phyloP scores from a whole-genome alignment of 2,329 filamentous ascomycete genomes.

The Microascus cirrosus region DNA sequence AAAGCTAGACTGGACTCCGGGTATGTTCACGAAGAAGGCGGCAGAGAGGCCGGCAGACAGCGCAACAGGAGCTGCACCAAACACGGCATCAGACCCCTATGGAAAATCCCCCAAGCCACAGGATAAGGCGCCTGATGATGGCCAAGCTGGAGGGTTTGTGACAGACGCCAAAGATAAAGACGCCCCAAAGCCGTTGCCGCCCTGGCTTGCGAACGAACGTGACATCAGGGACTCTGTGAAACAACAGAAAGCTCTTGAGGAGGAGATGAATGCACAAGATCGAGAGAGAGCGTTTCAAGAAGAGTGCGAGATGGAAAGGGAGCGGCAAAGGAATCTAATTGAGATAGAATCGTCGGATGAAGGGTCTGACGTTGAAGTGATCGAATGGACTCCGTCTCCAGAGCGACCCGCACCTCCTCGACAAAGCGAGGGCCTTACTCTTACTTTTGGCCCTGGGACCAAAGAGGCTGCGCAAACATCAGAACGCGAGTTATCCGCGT shows the following conservation, averaged over 20 bases:
- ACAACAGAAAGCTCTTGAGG: slow-evolving; percentile 44
- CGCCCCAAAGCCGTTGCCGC: slow-evolving; percentile 53
- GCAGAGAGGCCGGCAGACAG: slow-evolving; percentile 7
- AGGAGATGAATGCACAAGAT: slow-evolving; percentile 53
- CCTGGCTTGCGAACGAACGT: slow-evolving; percentile 57
- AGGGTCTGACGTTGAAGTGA: slow-evolving; percentile 44
- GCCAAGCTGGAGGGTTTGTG: slow-evolving; percentile 55
- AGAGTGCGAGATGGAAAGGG: slow-evolving; percentile 30
- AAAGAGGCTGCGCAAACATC: neutral
- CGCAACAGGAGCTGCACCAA: neutral
- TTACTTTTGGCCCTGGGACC: neutral
- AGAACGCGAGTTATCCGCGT: neutral
- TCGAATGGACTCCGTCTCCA: slow-evolving; percentile 23
- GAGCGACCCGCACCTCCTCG: neutral
- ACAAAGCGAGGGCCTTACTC: neutral
- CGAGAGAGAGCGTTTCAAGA: slow-evolving; percentile 45
- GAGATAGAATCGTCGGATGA: slow-evolving; percentile 53
- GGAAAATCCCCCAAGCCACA: neutral
- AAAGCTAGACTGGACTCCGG: slow-evolving; percentile 61
- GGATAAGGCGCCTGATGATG: slow-evolving; percentile 17
- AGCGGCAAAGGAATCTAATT: slow-evolving; percentile 39
- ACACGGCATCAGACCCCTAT: neutral
- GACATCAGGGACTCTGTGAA: slow-evolving; percentile 56
- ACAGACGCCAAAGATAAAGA: slow-evolving; percentile 30
- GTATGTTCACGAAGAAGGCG: slow-evolving; percentile 37